A percentile compares a stretch with the other conserved stretches of the same genome.
These are phyloP conservation scores for Penicillium flavigenum DNA, from an alignment of 495 filamentous ascomycete genomes.

Conservation along the genomic window DNA sequence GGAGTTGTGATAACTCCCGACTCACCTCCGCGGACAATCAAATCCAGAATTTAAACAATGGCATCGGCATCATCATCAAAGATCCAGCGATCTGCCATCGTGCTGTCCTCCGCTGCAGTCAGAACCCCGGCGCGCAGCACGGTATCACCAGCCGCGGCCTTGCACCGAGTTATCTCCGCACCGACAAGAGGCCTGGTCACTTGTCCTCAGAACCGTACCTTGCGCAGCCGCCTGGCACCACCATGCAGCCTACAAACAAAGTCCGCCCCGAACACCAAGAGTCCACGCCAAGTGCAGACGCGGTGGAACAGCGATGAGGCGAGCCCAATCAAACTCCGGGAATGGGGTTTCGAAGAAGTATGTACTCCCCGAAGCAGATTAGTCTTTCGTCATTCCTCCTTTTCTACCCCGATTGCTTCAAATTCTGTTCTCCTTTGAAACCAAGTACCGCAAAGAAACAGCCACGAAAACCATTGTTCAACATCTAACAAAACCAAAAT, in stretches of 20 bases:
- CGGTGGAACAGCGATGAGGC: constrained; percentile 30
- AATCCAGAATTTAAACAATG: constrained; percentile 23
- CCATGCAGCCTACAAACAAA: not conserved
- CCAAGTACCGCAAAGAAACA: too few relatives aligned
- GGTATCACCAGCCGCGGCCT: constrained; percentile 12
- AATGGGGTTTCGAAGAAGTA: constrained; percentile 50
- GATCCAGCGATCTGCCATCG: constrained; percentile 21
- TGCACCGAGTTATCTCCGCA: constrained; percentile 21
- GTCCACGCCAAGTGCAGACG: not conserved
- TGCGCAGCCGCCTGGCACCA: not conserved
- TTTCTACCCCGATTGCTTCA: not conserved
- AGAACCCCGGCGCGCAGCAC: constrained; percentile 20
- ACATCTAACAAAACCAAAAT: not conserved
- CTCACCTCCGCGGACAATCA: not conserved
- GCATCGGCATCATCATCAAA: constrained; percentile 23
- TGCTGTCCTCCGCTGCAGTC: constrained; percentile 15
- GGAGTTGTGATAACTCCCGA: constrained; percentile 1
- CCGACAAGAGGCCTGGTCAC: constrained; percentile 17
- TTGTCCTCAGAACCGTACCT: constrained; percentile 9
- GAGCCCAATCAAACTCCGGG: constrained; percentile 15
- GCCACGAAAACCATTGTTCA: not conserved
- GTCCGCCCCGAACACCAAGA: not conserved
- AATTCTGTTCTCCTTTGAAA: too few relatives aligned
- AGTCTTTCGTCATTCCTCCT: too few relatives aligned
- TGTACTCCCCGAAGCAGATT: constrained; percentile 2